Evolutionary conservation across 139 green algal genomes (phyloP).

Genomic region (Micractinium conductrix): DNA sequence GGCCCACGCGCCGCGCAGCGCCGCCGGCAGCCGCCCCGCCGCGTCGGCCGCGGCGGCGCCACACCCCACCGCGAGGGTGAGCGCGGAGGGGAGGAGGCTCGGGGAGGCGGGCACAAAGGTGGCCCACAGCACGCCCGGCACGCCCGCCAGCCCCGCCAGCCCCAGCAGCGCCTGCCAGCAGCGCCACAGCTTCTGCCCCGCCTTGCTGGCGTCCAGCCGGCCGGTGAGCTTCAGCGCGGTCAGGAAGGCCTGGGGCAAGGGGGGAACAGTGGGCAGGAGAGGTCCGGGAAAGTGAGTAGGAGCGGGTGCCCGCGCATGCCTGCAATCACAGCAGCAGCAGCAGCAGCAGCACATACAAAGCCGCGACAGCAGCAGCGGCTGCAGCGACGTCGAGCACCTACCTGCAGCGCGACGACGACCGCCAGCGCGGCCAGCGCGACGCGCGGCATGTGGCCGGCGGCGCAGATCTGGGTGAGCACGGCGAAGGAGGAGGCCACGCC

Average conservation of each 20-base stretch:
- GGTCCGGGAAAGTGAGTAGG: no score
- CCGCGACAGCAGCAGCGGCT: no score
- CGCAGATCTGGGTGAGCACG: conserved; percentile 66
- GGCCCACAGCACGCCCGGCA: conserved; percentile 56
- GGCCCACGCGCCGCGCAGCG: conserved; percentile 20
- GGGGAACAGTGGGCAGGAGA: not conserved
- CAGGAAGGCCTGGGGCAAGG: conserved; percentile 15
- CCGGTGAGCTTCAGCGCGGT: conserved; percentile 42
- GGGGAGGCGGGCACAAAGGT: conserved; percentile 11
- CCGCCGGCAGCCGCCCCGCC: conserved; percentile 14
- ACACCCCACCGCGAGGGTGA: conserved; percentile 5
- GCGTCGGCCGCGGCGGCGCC: not conserved
- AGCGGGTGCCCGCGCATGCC: no score
- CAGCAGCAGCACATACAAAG: no score
- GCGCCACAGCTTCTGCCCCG: conserved; percentile 45
- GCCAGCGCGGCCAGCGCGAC: conserved; percentile 18
- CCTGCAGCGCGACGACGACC: conserved; percentile 14
- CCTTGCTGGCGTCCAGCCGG: conserved; percentile 29
- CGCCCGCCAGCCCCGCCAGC: conserved; percentile 63
- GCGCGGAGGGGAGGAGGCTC: conserved; percentile 2
- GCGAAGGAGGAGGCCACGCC: conserved; percentile 76
- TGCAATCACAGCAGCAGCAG: no score
- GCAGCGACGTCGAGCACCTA: not conserved
- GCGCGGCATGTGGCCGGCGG: conserved; percentile 44
- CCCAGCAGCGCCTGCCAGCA: conserved; percentile 66